Conservation (phyloP, 805 yeast genomes). For the Candida michaelii region DNA sequence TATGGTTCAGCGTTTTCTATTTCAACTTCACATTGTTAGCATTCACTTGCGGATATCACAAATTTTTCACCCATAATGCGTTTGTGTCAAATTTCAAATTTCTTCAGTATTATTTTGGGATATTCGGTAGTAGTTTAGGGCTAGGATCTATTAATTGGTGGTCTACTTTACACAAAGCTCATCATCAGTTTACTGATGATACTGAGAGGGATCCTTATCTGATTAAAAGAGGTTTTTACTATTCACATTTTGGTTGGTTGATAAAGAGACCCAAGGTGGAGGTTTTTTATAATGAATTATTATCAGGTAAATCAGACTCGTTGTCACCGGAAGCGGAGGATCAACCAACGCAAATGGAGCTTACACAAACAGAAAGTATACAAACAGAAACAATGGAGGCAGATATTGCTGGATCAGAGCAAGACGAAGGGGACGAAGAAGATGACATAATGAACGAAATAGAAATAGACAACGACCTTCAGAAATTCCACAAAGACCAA, state of each 20-base stretch:
- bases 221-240: conserved; percentile 74
- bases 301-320: too few relatives aligned
- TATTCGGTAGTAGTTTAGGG: conserved; percentile 71
- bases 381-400: too few relatives aligned
- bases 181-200: conserved; percentile 81
- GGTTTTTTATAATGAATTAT: conserved; percentile 31
- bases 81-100: conserved; percentile 29
- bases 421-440: not conserved
- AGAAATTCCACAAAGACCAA: not conserved
- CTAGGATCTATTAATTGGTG: conserved; percentile 76
- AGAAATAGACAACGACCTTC: conserved; percentile 3
- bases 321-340: too few relatives aligned
- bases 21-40: conserved; percentile 38
- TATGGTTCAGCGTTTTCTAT: conserved; percentile 31
- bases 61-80: conserved; percentile 41
- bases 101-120: conserved; percentile 50
- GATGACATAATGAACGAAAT: conserved; percentile 13
- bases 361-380: too few relatives aligned
- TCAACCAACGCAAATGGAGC: not conserved
- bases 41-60: conserved; percentile 45
- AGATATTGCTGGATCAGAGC: not conserved
- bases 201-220: conserved; percentile 88
- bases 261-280: conserved; percentile 51
- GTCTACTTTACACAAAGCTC: conserved; percentile 84
- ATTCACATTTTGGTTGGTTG: conserved; percentile 90